phyloP scores from a whole-genome alignment of 192 early-diverging fungal genomes.

The Coemansia sp. region DNA sequence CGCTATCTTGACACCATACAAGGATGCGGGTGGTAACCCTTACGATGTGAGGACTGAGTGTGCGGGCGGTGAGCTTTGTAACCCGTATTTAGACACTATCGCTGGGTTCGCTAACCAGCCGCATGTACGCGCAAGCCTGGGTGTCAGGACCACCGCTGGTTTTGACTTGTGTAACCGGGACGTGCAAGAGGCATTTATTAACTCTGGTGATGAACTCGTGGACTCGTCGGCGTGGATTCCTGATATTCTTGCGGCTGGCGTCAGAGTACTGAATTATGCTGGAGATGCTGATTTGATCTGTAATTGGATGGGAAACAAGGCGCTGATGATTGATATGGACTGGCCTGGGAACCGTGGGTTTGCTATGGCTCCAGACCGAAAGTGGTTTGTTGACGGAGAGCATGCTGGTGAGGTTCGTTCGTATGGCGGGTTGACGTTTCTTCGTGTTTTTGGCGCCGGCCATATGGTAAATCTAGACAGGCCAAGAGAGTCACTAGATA shows the following conservation, averaged over 20 bases:
- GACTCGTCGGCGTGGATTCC: conserved; percentile 67
- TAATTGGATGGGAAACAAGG: conserved; percentile 84
- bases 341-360: conserved; percentile 79
- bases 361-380: conserved; percentile 65
- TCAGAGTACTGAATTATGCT: conserved; percentile 80
- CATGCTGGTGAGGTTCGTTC: conserved; percentile 66
- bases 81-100: conserved; percentile 68
- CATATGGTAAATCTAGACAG: conserved; percentile 93
- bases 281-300: conserved; percentile 93
- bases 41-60: conserved; percentile 91
- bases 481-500: conserved; percentile 71
- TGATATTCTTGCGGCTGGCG: conserved; percentile 68
- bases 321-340: conserved; percentile 73
- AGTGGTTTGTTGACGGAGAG: conserved; percentile 68
- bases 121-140: conserved; percentile 64
- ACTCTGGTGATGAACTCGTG: conserved; percentile 63
- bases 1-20: not conserved
- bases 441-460: conserved; percentile 84
- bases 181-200: conserved; percentile 76
- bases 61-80: conserved; percentile 74
- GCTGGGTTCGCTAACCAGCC: conserved; percentile 72
- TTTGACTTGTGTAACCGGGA: conserved; percentile 79
- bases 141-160: conserved; percentile 57
- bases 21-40: conserved; percentile 65
- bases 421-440: conserved; percentile 74